Conservation (phyloP, 768 basidiomycete species). For the Leucocoprinus leucothites region DNA sequence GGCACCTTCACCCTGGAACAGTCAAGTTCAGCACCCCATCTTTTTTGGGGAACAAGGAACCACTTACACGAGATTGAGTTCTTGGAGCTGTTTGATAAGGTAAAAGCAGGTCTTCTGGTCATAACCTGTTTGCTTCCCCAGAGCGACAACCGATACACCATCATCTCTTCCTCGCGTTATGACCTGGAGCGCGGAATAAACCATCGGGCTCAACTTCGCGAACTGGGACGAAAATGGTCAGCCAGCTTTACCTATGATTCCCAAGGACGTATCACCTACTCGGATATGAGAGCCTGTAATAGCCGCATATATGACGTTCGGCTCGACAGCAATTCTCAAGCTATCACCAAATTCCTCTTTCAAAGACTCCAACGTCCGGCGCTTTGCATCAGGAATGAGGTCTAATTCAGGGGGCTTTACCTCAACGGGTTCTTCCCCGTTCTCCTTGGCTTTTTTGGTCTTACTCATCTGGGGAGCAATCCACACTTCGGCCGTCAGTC, state of each 20-base stretch:
- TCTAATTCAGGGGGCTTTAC: slow-evolving; percentile 44
- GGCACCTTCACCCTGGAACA: slow-evolving; percentile 65
- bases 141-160: slow-evolving; percentile 74
- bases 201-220: slow-evolving; percentile 78
- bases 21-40: background rate
- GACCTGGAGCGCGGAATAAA: slow-evolving; percentile 80
- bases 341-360: slow-evolving; percentile 53
- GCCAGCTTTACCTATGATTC: background rate
- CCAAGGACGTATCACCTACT: slow-evolving; percentile 37
- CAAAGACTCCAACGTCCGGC: slow-evolving; percentile 55
- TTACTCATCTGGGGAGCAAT: slow-evolving; percentile 74
- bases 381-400: slow-evolving; percentile 52
- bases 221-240: slow-evolving; percentile 42
- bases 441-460: slow-evolving; percentile 60
- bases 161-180: slow-evolving; percentile 78
- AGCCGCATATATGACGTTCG: slow-evolving; percentile 70
- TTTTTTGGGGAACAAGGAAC: background rate
- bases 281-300: slow-evolving; percentile 84
- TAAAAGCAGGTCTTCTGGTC: slow-evolving; percentile 92
- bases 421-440: slow-evolving; percentile 46
- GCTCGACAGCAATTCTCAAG: slow-evolving; percentile 72
- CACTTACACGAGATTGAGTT: slow-evolving; percentile 70
- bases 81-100: slow-evolving; percentile 71
- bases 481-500: slow-evolving; percentile 63
- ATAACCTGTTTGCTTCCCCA: slow-evolving; percentile 76